These are phyloP conservation scores for Hanseniaspora guilliermondii DNA, from an alignment of 805 yeast genomes.

Conservation along the genomic window DNA sequence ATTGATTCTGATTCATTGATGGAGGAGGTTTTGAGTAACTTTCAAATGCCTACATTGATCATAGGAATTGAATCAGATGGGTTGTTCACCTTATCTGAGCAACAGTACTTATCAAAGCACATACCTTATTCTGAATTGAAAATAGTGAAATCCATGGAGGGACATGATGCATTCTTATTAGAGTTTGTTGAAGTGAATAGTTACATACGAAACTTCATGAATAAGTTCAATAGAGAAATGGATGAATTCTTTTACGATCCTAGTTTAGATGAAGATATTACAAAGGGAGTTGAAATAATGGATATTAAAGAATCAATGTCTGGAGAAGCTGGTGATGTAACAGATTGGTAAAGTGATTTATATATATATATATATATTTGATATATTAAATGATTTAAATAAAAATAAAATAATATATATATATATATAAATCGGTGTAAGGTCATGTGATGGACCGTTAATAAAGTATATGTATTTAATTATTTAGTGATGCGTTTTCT, in stretches of 20 bases:
- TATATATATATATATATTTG: neutral
- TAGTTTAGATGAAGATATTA: slow-evolving; percentile 6
- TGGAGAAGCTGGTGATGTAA: slow-evolving; percentile 90
- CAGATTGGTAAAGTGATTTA: slow-evolving; percentile 58
- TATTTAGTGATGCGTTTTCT: too few species aligned
- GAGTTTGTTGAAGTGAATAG: slow-evolving; percentile 77
- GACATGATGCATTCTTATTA: slow-evolving; percentile 90
- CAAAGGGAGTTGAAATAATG: slow-evolving; percentile 34
- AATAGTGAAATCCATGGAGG: slow-evolving; percentile 80
- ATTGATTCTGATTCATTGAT: slow-evolving; percentile 20
- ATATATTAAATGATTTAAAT: neutral
- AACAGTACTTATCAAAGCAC: slow-evolving; percentile 63
- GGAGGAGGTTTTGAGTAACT: slow-evolving; percentile 40
- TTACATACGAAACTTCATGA: slow-evolving; percentile 55
- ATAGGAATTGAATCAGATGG: slow-evolving; percentile 91
- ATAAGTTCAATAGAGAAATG: slow-evolving; percentile 13
- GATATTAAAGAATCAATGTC: slow-evolving; percentile 52
- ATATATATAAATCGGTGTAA: too few species aligned
- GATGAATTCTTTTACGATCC: neutral
- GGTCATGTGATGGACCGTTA: too few species aligned
- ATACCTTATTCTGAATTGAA: slow-evolving; percentile 59
- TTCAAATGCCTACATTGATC: slow-evolving; percentile 65
- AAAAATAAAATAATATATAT: too few species aligned
- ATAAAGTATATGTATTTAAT: too few species aligned
- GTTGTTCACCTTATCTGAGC: slow-evolving; percentile 82